phyloP scores from a whole-genome alignment of 2,329 filamentous ascomycete species.

The Diaporthe citrichinensis region DNA sequence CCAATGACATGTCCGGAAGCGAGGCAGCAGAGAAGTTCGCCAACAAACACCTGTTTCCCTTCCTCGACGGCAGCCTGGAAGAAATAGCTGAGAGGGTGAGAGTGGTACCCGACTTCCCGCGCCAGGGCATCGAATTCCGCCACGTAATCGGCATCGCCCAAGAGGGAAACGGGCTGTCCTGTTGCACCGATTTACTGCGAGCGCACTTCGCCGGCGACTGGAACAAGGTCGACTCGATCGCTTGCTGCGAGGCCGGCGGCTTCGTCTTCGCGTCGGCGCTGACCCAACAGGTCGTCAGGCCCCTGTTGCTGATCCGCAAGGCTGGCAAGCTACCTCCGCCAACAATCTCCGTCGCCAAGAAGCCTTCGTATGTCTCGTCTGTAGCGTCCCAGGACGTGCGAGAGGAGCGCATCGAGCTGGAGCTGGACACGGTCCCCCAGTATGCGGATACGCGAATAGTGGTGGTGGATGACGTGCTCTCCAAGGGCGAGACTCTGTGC shows the following conservation, averaged over 20 bases:
- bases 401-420: slow-evolving; percentile 64
- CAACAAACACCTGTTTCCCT: slow-evolving; percentile 57
- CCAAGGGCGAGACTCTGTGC: slow-evolving; percentile 68
- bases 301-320: slow-evolving; percentile 66
- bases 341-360: slow-evolving; percentile 62
- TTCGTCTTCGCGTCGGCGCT: slow-evolving; percentile 68
- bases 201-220: slow-evolving; percentile 62
- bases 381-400: slow-evolving; percentile 44
- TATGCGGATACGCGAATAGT: slow-evolving; percentile 58
- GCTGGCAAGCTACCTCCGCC: slow-evolving; percentile 72
- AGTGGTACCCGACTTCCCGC: slow-evolving; percentile 64
- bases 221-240: slow-evolving; percentile 61
- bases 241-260: slow-evolving; percentile 70
- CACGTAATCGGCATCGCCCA: slow-evolving; percentile 71
- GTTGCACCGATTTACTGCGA: slow-evolving; percentile 66
- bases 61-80: slow-evolving; percentile 61
- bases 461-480: slow-evolving; percentile 73
- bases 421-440: slow-evolving; percentile 54
- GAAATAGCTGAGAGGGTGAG: slow-evolving; percentile 65
- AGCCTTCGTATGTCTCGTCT: slow-evolving; percentile 68
- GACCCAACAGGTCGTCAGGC: slow-evolving; percentile 56
- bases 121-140: slow-evolving; percentile 65
- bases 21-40: slow-evolving; percentile 58
- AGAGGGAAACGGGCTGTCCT: slow-evolving; percentile 61
- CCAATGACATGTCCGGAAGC: slow-evolving; percentile 62